Conservation (phyloP, 768 basidiomycete genomes). For the Leccinellum albellum region DNA sequence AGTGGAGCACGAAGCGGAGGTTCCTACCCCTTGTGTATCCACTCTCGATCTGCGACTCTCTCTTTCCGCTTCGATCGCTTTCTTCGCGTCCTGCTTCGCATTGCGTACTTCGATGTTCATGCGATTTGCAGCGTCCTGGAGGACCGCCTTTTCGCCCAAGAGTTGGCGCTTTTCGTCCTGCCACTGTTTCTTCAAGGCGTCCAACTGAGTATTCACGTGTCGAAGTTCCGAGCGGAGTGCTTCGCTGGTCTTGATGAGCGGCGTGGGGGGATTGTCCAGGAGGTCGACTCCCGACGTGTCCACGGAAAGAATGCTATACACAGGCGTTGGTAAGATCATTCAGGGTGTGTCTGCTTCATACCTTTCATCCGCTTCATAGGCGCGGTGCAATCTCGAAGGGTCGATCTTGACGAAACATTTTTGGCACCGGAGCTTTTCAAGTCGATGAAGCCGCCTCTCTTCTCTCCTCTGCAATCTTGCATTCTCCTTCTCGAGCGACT, state of each 20-base stretch:
- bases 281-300: constrained; percentile 48
- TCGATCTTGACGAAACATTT: constrained; percentile 68
- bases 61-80: constrained; percentile 50
- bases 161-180: constrained; percentile 60
- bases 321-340: constrained; percentile 5
- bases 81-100: constrained; percentile 55
- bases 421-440: constrained; percentile 62
- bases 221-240: constrained; percentile 56
- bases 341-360: constrained; percentile 22
- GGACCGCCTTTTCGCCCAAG: constrained; percentile 64
- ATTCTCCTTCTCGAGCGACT: constrained; percentile 62
- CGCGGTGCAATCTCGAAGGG: constrained; percentile 38
- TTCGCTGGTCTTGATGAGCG: constrained; percentile 65
- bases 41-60: constrained; percentile 45
- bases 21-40: constrained; percentile 52
- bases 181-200: constrained; percentile 66
- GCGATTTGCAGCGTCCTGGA: constrained; percentile 67
- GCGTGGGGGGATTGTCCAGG: constrained; percentile 59
- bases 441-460: constrained; percentile 58
- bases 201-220: constrained; percentile 60
- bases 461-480: constrained; percentile 63
- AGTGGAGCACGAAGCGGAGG: background rate
- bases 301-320: constrained; percentile 42
- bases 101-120: constrained; percentile 58
- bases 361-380: constrained; percentile 59